Conservation (phyloP, 2,329 filamentous ascomycete species). For the Corniculantispora saksenae region DNA sequence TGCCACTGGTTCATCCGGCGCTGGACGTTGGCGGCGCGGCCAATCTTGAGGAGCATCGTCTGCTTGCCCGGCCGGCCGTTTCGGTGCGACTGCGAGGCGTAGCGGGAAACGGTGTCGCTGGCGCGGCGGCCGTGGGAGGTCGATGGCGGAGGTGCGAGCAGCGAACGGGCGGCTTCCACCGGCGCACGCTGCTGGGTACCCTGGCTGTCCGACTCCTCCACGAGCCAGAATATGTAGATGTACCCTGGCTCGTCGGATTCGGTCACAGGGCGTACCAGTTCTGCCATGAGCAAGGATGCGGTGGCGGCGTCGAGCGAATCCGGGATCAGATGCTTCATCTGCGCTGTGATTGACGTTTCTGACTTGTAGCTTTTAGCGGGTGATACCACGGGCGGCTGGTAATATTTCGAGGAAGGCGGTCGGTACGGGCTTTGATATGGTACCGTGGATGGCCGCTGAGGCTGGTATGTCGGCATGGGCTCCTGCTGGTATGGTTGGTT, state of each 20-base stretch:
- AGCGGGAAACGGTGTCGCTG: slow-evolving; percentile 57
- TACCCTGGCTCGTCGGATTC: slow-evolving; percentile 81
- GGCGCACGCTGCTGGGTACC: slow-evolving; percentile 51
- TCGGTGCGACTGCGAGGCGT: slow-evolving; percentile 36
- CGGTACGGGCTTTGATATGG: slow-evolving; percentile 26
- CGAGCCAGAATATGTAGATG: slow-evolving; percentile 99
- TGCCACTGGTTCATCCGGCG: slow-evolving; percentile 91
- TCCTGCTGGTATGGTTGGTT: slow-evolving; percentile 24
- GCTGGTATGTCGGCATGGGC: slow-evolving; percentile 24
- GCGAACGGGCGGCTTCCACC: slow-evolving; percentile 58
- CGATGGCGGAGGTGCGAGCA: slow-evolving; percentile 54
- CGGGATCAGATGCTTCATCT: slow-evolving; percentile 62
- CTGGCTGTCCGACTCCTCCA: slow-evolving; percentile 50
- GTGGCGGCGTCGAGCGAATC: slow-evolving; percentile 64
- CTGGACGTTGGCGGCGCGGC: slow-evolving; percentile 78
- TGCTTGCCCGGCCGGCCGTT: slow-evolving; percentile 26
- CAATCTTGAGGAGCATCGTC: slow-evolving; percentile 68
- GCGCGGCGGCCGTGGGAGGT: slow-evolving; percentile 49
- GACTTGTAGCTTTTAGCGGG: slow-evolving; percentile 35
- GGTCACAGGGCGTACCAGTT: slow-evolving; percentile 67
- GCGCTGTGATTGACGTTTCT: slow-evolving; percentile 32
- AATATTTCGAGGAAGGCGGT: slow-evolving; percentile 20
- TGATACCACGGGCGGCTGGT: slow-evolving; percentile 27
- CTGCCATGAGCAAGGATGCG: slow-evolving; percentile 69
- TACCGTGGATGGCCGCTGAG: slow-evolving; percentile 25